phyloP scores from a whole-genome alignment of 768 basidiomycete genomes.

The Boletus reticuloceps region DNA sequence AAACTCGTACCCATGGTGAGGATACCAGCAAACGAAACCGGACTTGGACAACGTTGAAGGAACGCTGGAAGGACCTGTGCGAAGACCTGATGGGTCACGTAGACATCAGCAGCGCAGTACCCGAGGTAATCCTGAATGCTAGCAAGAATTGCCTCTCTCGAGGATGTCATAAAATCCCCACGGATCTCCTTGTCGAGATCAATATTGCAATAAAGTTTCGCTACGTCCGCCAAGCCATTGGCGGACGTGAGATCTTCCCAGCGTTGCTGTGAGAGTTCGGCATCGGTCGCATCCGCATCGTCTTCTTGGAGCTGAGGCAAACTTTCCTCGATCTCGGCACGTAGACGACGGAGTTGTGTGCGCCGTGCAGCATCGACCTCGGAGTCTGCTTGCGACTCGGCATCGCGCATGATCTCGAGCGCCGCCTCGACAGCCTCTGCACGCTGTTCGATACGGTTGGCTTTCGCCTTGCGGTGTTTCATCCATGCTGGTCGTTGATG shows the following conservation, averaged over 20 bases:
- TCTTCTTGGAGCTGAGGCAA: conserved; percentile 36
- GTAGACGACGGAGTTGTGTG: conserved; percentile 39
- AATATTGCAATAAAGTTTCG: conserved; percentile 83
- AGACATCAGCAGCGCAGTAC: conserved; percentile 87
- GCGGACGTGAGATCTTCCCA: conserved; percentile 95
- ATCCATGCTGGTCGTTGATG: conserved; percentile 94
- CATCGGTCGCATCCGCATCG: conserved; percentile 39
- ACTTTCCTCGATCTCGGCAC: conserved; percentile 39
- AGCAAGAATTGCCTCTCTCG: conserved; percentile 61
- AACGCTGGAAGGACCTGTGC: conserved; percentile 76
- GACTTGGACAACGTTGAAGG: conserved; percentile 80
- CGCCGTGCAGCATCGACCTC: conserved; percentile 40
- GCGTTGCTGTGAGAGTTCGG: conserved; percentile 48
- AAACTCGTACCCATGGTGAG: conserved; percentile 91
- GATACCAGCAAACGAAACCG: conserved; percentile 89
- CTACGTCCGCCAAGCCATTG: conserved; percentile 91
- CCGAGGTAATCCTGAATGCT: conserved; percentile 70
- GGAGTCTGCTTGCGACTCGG: conserved; percentile 31
- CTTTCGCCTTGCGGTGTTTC: conserved; percentile 74
- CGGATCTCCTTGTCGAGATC: conserved; percentile 75
- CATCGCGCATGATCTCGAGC: conserved; percentile 48
- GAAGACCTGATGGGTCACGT: conserved; percentile 81
- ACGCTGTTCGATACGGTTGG: conserved; percentile 49
- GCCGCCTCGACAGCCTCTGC: conserved; percentile 65
- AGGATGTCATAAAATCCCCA: conserved; percentile 69